Evolutionary conservation across 148 eudicot species (phyloP), one percentile per base, ranked within the genome.

Genomic region (Camellia japonica): DNA sequence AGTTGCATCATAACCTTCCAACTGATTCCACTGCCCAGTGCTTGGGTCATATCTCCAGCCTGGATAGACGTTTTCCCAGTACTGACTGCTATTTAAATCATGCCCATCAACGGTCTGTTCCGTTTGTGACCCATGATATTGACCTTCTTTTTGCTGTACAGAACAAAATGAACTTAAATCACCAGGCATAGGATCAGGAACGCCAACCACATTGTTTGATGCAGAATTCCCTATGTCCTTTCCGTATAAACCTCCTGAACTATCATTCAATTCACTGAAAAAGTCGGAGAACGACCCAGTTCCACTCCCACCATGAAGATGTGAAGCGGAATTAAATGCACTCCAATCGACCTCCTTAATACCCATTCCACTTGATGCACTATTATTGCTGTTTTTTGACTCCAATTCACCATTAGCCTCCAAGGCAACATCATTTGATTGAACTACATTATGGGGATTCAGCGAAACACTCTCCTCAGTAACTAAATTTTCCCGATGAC

Each of bases 311-410:
- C 23, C 18, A 49, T 19, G 41, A 23, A 49, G 16, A n/a, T 46
- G 12, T 71, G 74, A 67, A 62, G 89, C 90, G n/a, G 89, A 30
- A 78, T 49, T 71, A 68, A 92, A 92, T 44, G 90, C 85, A 84
- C 89, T 91, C 98, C 98, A 94, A 44, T 88, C 87, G 42, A 94
- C 98, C 90, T 88, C 93, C 83, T 92, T 92, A 67, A 89, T 87
- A 79, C 86, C 91, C 18, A 80, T 83, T 70, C 82, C 65, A 11
- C 77, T 83, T 54, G 85, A 79, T 67, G 78, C 89, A 85, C 80
- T 74, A 47, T 79, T 82, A 68, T 86, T 85, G 42, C 74, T 44
- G 8, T 63, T 43, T 3, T 61, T 73, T 77, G 77, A 79, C 67
- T 68, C 82, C 38, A 80, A 68, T 60, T 68, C 70, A 38, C 14